Evolutionary conservation across 1,284 basidiomycete species (phyloP), one percentile per base, ranked within the genome.

Genomic region (Irpex rosettiformis): DNA sequence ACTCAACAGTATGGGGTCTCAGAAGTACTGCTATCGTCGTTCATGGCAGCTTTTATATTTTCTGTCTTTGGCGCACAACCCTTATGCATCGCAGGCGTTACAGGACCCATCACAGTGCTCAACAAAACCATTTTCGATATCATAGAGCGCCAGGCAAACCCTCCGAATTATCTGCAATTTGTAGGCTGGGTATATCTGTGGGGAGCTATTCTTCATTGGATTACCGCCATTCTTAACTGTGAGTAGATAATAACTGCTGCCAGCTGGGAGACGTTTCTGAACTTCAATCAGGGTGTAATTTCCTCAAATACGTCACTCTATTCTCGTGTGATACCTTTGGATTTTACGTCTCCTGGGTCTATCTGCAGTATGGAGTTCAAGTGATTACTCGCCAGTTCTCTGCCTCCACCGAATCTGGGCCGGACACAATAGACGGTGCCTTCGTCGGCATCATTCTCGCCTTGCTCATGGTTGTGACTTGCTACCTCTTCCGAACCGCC

Each of bases 271-370:
- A 51, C 33, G 28, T 25, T 4, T 8, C 18, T 29, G 25, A 51
- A 16, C 25, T 24, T 13, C 5, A 13, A 61, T 57, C 61, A 94
- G 93, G 84, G 77, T 91, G 89, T 65, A 89, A 91, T 67, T 89
- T 91, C 62, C 78, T 94, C 33, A 84, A 82, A 79, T 94, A 93
- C 68, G 92, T 96, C 25, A 96, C 94, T 0, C 79, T 93, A 11
- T 91, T 98, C 77, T 92, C 94, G 1, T 95, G 93, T 68, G 93
- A 97, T 65, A 97, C 94, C 0, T 96, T 96, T 68, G 94, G 95
- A 2, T 94, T 96, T 72, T 94, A 94, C 69, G 92, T 95, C 3
- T 86, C 86, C 13, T 89, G 85, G 84, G 86, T 94, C 1, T 96
- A 95, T 67, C 81, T 94, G n/a, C 89, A 94, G 73, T 94, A 94